Evolutionary conservation across 495 filamentous ascomycete genomes (phyloP), one percentile per base, ranked within the genome.

Genomic region (Penicillium daleae): DNA sequence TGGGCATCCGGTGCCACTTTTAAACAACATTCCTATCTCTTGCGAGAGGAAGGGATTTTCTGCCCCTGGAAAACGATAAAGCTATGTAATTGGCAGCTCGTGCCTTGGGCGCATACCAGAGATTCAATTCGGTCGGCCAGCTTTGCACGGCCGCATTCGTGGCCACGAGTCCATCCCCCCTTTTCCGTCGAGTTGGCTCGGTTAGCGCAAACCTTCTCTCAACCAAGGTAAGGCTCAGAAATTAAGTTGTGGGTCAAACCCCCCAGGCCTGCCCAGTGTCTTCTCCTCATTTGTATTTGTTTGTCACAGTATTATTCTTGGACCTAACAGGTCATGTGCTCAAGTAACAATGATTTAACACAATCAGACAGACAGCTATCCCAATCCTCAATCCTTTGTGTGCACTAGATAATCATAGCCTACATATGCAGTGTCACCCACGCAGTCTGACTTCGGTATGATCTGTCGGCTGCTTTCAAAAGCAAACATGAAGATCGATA

Each of bases 1-100:
- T 39, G 22, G 42, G 32, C 29, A 29, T 59, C 56, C 61, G 57
- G 62, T 63, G 57, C 62, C 48, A 39, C 54, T 33, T 10, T 29
- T 26, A 42, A 51, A 10, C 39, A 61, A 51, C 69, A 71, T 71
- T 70, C 69, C 57, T 54, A 54, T 48, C 60, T 54, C 40, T 22
- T 26, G 6, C 2, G 7, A 31, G 33, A 3, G 39, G 56, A 55
- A 61, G 17, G 57, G 57, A 64, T 63, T 35, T 19, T 17, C 55
- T 55, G 42, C 44, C 58, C 40, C 52, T 60, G 27, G 29, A 59
- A 55, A 12, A 24, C 39, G 22, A 48, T 33, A n/a, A 32, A 42
- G 48, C 27, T 3, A 22, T 17, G 3, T 52, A 8, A 67, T 67
- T 70, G 62, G 67, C 21, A 51, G 12, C 17, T 32, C 22, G 31